Evolutionary conservation across 352 stramenopile species (phyloP).

Genomic region (Phytopythium boreale): DNA sequence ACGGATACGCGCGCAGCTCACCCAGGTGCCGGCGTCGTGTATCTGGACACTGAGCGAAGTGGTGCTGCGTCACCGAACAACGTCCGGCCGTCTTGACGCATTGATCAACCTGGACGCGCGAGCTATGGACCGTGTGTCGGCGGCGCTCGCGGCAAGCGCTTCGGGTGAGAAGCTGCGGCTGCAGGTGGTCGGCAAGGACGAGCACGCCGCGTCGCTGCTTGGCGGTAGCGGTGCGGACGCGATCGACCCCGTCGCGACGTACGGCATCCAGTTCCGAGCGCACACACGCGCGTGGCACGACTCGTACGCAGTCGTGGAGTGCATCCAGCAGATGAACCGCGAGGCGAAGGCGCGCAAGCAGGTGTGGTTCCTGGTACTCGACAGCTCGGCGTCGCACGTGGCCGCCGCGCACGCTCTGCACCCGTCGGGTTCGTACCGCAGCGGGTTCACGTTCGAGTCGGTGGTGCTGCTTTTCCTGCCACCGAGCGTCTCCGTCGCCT

Average conservation of each 20-base stretch:
- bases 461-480: constrained; percentile 67
- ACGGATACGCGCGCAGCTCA: constrained; percentile 45
- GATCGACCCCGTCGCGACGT: constrained; percentile 28
- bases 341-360: constrained; percentile 55
- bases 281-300: constrained; percentile 50
- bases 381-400: constrained; percentile 61
- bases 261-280: constrained; percentile 42
- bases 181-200: constrained; percentile 51
- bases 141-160: constrained; percentile 55
- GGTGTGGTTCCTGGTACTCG: constrained; percentile 67
- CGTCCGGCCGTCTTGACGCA: constrained; percentile 27
- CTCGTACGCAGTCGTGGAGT: constrained; percentile 44
- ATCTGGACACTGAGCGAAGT: constrained; percentile 78
- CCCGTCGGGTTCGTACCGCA: constrained; percentile 49
- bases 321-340: constrained; percentile 56
- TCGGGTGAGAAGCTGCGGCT: constrained; percentile 61
- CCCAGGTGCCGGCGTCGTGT: constrained; percentile 43
- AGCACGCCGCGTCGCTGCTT: constrained; percentile 28
- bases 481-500: constrained; percentile 18
- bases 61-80: constrained; percentile 43
- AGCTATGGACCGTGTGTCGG: constrained; percentile 47
- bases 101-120: constrained; percentile 44
- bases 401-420: constrained; percentile 59
- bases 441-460: constrained; percentile 61
- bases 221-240: constrained; percentile 12